These are phyloP conservation scores for Phytophthora cryptogea DNA, from an alignment of 352 stramenopile species.

Conservation along the genomic window DNA sequence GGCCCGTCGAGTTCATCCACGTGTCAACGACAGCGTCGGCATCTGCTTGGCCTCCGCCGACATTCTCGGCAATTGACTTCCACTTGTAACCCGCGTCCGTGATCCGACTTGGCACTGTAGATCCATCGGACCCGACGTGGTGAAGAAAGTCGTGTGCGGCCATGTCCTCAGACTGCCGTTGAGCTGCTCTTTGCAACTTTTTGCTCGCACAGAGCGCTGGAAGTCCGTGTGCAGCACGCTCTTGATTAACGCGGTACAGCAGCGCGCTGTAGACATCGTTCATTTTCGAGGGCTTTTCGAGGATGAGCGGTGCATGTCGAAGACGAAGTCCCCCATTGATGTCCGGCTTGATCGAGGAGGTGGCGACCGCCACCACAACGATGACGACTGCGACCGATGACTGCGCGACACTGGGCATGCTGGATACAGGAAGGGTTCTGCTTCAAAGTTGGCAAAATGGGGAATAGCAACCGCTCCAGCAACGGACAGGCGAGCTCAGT, in stretches of 20 bases:
- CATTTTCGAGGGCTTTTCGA: slow-evolving; percentile 4
- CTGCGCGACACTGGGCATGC: not conserved
- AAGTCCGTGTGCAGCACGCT: slow-evolving; percentile 37
- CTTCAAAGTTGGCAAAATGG: not conserved
- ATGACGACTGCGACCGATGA: slow-evolving; percentile 3
- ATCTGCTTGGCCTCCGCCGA: slow-evolving; percentile 31
- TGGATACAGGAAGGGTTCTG: not conserved
- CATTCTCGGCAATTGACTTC: slow-evolving; percentile 46
- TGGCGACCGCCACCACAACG: slow-evolving; percentile 2
- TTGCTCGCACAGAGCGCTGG: slow-evolving; percentile 35
- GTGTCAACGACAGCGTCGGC: slow-evolving; percentile 35
- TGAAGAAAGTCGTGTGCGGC: slow-evolving; percentile 18
- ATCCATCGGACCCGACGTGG: slow-evolving; percentile 31
- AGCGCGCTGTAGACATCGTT: slow-evolving; percentile 21
- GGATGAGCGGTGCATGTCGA: slow-evolving; percentile 1
- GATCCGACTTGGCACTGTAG: slow-evolving; percentile 28
- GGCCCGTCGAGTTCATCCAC: slow-evolving; percentile 38
- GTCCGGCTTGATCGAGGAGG: not conserved
- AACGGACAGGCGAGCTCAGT: not conserved
- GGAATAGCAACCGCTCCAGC: not conserved
- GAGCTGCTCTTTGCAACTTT: slow-evolving; percentile 23
- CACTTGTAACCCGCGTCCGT: slow-evolving; percentile 43
- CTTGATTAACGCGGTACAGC: slow-evolving; percentile 41
- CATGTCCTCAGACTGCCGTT: slow-evolving; percentile 29
- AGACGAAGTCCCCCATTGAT: not conserved